Evolutionary conservation across 208 protist species (phyloP), one percentile per base, ranked within the genome.

Genomic region (Histomonas meleagridis): DNA sequence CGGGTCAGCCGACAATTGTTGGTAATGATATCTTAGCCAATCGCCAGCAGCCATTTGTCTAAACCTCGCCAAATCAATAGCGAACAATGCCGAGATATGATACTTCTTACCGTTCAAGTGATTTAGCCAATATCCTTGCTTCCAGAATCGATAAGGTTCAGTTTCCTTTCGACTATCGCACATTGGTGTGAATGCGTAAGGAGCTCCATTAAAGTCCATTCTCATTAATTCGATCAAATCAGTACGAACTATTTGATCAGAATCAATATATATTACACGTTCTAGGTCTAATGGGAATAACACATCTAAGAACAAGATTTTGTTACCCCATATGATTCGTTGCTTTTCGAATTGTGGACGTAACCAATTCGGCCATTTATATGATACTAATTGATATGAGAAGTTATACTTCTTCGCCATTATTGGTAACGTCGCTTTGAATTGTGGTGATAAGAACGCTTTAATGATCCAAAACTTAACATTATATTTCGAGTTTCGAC

Each of bases 401-500:
- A 98, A 99, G 28, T 96, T 96, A 46, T 97, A 96, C 55, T 96
- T 92, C 51, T 94, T 90, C 0, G 97, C 96, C 72, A 99, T 92
- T 26, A 94, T 48, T 12, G 96, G 97, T 18, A 95, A 48, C 43
- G 70, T 72, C 1, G 91, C 93, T 93, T 98, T 98, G 92, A 99
- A 99, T 76, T 95, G 92, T 21, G 98, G 98, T 4, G 97, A 98
- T 0, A 99, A 92, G 92, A 97, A 99, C 93, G 98, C 98, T 55
- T 97, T 96, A 55, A 99, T 95, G 12, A 99, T 95, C 98, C 98
- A 99, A 93, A 99, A 99, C 93, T 99, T 99, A 86, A 99, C 97
- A 48, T 65, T 91, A 16, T 40, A n/a, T 43, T 92, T 92, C 0
- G 92, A 94, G 43, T 81, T 35, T 40, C 3, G 55, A 12, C 28